Percentiles rank a stretch among this genome's conserved stretches.
Conservation (phyloP, 2,329 filamentous ascomycete genomes). For the Pyrenophora seminiperda region DNA sequence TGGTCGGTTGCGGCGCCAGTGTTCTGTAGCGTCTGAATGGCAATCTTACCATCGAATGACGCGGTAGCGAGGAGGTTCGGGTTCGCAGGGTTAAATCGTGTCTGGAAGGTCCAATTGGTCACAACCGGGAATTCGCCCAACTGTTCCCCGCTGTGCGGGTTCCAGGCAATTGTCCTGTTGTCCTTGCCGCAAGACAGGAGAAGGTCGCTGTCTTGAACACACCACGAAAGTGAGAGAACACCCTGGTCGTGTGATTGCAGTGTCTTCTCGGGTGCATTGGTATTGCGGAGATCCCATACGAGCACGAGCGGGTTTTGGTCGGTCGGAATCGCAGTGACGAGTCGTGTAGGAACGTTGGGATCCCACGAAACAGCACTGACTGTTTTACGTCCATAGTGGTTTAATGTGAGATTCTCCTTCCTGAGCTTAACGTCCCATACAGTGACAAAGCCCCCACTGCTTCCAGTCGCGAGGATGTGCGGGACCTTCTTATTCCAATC, state of each 20-base stretch:
- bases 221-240: slow-evolving; percentile 94
- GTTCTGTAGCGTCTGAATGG: slow-evolving; percentile 91
- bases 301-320: slow-evolving; percentile 87
- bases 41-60: slow-evolving; percentile 96
- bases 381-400: slow-evolving; percentile 84
- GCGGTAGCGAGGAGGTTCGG: slow-evolving; percentile 91
- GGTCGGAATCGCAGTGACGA: slow-evolving; percentile 88
- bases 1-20: slow-evolving; percentile 79
- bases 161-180: slow-evolving; percentile 94
- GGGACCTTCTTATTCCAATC: slow-evolving; percentile 99
- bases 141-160: slow-evolving; percentile 84
- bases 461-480: slow-evolving; percentile 93
- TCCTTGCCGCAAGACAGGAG: slow-evolving; percentile 95
- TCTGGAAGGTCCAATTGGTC: slow-evolving; percentile 99
- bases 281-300: slow-evolving; percentile 94
- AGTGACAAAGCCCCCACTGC: slow-evolving; percentile 90
- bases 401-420: slow-evolving; percentile 94
- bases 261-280: slow-evolving; percentile 87
- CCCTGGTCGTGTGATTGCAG: slow-evolving; percentile 93
- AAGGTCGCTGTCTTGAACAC: slow-evolving; percentile 84
- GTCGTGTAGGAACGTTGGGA: slow-evolving; percentile 87
- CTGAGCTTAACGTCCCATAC: slow-evolving; percentile 99
- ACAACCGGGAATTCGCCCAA: slow-evolving; percentile 95
- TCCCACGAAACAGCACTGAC: slow-evolving; percentile 98
- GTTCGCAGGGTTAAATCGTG: slow-evolving; percentile 90